Percentiles rank a stretch among this genome's conserved stretches.
phyloP scores from a whole-genome alignment of 2,329 filamentous ascomycete genomes.

The Diplodia mutila region DNA sequence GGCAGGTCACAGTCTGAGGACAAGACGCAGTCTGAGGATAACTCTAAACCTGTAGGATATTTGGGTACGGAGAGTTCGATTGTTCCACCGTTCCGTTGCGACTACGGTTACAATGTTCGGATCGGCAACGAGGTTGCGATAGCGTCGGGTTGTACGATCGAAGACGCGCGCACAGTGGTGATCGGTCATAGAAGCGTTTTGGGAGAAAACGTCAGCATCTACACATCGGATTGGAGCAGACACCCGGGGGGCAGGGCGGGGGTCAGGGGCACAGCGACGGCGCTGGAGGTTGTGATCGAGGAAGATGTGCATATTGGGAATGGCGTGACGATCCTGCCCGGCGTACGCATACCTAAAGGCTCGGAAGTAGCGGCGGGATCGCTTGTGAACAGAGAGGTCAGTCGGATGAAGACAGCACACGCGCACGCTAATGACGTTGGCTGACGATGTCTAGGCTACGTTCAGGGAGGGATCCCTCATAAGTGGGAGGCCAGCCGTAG shows the following conservation, averaged over 20 bases:
- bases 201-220: constrained; percentile 84
- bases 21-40: constrained; percentile 47
- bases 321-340: constrained; percentile 63
- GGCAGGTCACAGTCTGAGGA: constrained; percentile 50
- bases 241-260: constrained; percentile 76
- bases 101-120: constrained; percentile 93
- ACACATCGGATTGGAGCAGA: constrained; percentile 70
- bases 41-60: constrained; percentile 48
- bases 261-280: constrained; percentile 71
- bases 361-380: constrained; percentile 59
- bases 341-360: constrained; percentile 57
- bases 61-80: constrained; percentile 78
- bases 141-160: constrained; percentile 79
- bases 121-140: constrained; percentile 86
- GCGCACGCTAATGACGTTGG: not conserved
- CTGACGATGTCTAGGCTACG: constrained; percentile 41
- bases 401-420: not conserved
- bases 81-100: constrained; percentile 86
- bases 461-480: too few species aligned
- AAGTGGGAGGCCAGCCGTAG: constrained; percentile 51
- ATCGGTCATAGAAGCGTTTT: constrained; percentile 74
- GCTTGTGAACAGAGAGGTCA: constrained; percentile 45
- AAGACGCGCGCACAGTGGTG: constrained; percentile 81
- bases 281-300: constrained; percentile 74
- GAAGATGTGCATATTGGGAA: constrained; percentile 70